Conservation (phyloP, 768 basidiomycete genomes). For the Tremella fuciformis region DNA sequence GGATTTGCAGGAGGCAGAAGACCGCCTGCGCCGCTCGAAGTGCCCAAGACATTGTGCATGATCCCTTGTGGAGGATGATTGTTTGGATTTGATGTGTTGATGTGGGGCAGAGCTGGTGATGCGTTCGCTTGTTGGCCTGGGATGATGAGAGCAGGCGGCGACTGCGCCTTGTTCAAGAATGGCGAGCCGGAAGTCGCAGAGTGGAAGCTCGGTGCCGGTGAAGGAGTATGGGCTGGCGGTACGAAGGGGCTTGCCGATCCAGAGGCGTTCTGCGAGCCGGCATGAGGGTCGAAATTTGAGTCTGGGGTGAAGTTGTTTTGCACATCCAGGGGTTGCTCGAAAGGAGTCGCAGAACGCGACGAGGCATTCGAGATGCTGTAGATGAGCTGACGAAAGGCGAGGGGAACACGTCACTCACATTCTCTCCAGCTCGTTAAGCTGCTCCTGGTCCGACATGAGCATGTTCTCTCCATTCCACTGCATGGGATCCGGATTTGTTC, state of each 20-base stretch:
- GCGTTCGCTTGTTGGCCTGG: constrained; percentile 28
- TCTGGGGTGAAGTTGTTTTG: neutral
- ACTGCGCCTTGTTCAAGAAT: constrained; percentile 39
- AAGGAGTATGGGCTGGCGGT: constrained; percentile 17
- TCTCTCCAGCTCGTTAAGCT: constrained; percentile 16
- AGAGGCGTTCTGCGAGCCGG: constrained; percentile 9
- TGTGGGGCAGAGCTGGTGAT: constrained; percentile 36
- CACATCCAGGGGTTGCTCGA: neutral
- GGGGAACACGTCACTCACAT: constrained; percentile 11
- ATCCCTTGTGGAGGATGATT: neutral
- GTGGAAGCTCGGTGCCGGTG: constrained; percentile 13
- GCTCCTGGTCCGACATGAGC: constrained; percentile 7
- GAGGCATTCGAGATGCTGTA: constrained; percentile 5
- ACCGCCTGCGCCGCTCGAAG: constrained; percentile 19
- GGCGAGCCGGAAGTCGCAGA: constrained; percentile 20
- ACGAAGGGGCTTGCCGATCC: constrained; percentile 27
- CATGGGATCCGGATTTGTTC: constrained; percentile 2
- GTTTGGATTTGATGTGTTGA: constrained; percentile 23
- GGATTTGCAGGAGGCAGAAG: constrained; percentile 42
- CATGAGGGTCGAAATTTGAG: constrained; percentile 2
- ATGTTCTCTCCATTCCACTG: constrained; percentile 4
- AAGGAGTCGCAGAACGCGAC: neutral
- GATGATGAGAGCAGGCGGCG: constrained; percentile 43
- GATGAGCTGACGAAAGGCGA: neutral
- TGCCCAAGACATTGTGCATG: constrained; percentile 12